Conservation (phyloP, 306 rosid genomes). For the Phaseolus lunatus region DNA sequence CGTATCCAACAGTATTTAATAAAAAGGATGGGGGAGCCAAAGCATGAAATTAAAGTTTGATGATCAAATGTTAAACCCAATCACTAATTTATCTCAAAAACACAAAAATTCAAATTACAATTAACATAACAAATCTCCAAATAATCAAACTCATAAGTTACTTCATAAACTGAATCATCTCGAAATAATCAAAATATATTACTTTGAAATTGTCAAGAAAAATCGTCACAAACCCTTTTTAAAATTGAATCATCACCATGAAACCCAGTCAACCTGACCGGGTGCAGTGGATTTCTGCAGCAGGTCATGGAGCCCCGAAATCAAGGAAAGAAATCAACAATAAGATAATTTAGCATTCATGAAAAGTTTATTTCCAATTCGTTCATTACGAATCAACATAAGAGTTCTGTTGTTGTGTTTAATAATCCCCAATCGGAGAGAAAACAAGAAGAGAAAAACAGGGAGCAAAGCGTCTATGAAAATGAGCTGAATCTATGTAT, state of each 20-base stretch:
- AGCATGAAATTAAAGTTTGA: not conserved
- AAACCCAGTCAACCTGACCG: constrained; percentile 15
- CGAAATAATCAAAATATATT: not conserved
- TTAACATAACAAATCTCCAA: not conserved
- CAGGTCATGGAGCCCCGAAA: constrained; percentile 4
- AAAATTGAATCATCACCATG: constrained; percentile 1
- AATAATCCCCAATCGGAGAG: not conserved
- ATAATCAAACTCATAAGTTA: not conserved
- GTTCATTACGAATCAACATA: not conserved
- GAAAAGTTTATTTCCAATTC: not conserved
- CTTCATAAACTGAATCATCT: not conserved
- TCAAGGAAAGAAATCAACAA: constrained; percentile 19
- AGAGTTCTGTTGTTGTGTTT: no score
- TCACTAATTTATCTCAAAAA: not conserved
- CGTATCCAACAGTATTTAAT: no score
- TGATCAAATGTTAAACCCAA: not conserved
- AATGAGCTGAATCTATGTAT: not conserved
- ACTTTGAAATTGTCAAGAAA: not conserved
- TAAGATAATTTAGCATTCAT: not conserved
- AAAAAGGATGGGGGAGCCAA: not conserved
- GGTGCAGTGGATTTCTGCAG: not conserved
- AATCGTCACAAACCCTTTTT: not conserved
- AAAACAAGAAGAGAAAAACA: not conserved
- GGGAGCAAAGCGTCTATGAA: not conserved
- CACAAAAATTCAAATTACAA: not conserved